Evolutionary conservation across 1,139 yeast species (phyloP).

Genomic region (Pichia sp.): DNA sequence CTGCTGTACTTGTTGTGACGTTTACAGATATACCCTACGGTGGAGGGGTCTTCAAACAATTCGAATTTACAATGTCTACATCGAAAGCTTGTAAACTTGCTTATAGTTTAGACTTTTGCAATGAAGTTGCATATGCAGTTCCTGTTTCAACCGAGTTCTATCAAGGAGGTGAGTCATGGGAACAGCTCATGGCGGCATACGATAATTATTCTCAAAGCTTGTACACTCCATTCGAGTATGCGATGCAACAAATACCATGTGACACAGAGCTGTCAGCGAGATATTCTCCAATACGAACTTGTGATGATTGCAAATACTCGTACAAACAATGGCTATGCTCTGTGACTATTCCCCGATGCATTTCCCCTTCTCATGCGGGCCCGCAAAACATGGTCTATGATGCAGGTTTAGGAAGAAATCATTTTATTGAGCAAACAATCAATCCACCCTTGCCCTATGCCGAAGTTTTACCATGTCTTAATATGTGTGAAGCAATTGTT

Average conservation of each 20-base stretch:
- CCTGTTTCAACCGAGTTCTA: constrained; percentile 49
- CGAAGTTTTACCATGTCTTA: constrained; percentile 83
- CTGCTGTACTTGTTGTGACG: constrained; percentile 61
- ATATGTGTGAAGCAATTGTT: constrained; percentile 72
- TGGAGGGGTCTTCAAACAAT: constrained; percentile 60
- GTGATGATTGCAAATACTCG: constrained; percentile 65
- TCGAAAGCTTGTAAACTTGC: constrained; percentile 64
- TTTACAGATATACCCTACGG: constrained; percentile 42
- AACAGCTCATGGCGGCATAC: constrained; percentile 43
- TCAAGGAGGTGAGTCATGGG: constrained; percentile 24
- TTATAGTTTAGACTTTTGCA: constrained; percentile 71
- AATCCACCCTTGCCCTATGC: constrained; percentile 60
- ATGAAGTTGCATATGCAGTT: constrained; percentile 80
- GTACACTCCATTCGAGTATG: constrained; percentile 66
- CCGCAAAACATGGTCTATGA: constrained; percentile 46
- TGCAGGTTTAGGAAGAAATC: constrained; percentile 55
- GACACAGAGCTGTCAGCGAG: constrained; percentile 61
- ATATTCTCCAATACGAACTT: constrained; percentile 69
- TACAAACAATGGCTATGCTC: constrained; percentile 90
- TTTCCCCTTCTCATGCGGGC: constrained; percentile 40
- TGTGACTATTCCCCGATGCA: constrained; percentile 85
- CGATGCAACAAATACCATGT: constrained; percentile 75
- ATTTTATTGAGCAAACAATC: constrained; percentile 50
- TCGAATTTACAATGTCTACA: constrained; percentile 57
- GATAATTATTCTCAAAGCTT: constrained; percentile 56